These are phyloP conservation scores for Cryphonectria naterciae DNA, from an alignment of 2,329 filamentous ascomycete genomes.

Conservation along the genomic window DNA sequence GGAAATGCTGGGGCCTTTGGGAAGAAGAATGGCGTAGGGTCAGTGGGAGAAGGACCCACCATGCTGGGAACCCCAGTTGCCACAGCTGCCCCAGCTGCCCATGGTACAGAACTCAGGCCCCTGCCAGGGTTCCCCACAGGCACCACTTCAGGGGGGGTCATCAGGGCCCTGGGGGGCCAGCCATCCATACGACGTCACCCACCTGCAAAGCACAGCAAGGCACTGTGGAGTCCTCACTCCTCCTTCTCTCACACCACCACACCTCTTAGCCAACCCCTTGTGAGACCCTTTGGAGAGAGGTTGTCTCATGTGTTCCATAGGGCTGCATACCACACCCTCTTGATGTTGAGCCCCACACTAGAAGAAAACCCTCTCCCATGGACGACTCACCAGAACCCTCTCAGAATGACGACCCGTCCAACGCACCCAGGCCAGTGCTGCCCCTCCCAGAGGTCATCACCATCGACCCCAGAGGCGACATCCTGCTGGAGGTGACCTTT, in stretches of 20 bases:
- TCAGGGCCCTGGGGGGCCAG: neutral
- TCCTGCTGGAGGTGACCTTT: conserved; percentile 69
- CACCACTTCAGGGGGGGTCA: neutral
- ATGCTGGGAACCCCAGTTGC: neutral
- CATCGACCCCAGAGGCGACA: conserved; percentile 63
- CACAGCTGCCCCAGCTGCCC: neutral
- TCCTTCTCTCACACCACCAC: neutral
- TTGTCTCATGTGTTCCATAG: neutral
- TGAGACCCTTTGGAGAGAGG: neutral
- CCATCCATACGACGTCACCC: conserved; percentile 10
- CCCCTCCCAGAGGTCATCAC: conserved; percentile 46
- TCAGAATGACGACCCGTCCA: conserved; percentile 33
- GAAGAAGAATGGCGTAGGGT: neutral
- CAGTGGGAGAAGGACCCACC: neutral
- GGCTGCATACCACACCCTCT: neutral
- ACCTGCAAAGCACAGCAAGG: neutral
- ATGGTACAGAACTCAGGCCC: neutral
- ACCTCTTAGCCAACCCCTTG: neutral
- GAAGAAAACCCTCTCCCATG: conserved; percentile 26
- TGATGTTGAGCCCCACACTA: conserved; percentile 20
- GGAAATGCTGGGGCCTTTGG: neutral
- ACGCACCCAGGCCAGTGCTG: neutral
- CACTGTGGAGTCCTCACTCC: conserved; percentile 8
- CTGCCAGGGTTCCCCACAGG: neutral
- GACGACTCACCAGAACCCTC: conserved; percentile 32